Conservation (phyloP, 176 grass and related monocot species). For the Hordeum marinum region DNA sequence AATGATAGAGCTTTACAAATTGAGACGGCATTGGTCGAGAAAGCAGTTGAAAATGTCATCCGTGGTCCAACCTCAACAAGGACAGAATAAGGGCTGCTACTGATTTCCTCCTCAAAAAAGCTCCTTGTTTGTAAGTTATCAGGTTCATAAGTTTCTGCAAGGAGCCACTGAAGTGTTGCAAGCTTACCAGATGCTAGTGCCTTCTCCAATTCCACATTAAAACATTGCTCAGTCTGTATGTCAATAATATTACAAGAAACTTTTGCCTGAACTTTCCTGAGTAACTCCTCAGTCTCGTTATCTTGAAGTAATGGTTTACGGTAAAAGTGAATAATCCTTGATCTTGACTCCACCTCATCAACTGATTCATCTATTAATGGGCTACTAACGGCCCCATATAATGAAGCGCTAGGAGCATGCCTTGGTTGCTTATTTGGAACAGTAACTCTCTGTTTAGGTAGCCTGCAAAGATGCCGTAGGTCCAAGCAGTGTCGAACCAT, state of each 20-base stretch:
- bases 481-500: constrained; percentile 32
- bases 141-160: constrained; percentile 80
- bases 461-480: constrained; percentile 19
- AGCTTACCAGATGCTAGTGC: constrained; percentile 49
- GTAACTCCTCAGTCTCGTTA: constrained; percentile 48
- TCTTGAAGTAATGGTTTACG: constrained; percentile 72
- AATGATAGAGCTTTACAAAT: constrained; percentile 73
- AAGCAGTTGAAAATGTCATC: constrained; percentile 89
- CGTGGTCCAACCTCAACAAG: constrained; percentile 80
- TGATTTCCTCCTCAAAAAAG: constrained; percentile 58
- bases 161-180: constrained; percentile 67
- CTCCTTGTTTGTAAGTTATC: constrained; percentile 61
- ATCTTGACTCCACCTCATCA: neutral
- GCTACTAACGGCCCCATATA: constrained; percentile 35
- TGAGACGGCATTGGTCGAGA: constrained; percentile 80
- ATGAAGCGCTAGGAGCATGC: constrained; percentile 18
- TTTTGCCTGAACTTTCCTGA: constrained; percentile 65
- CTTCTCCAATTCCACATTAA: constrained; percentile 61
- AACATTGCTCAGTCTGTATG: constrained; percentile 77
- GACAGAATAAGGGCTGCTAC: constrained; percentile 22
- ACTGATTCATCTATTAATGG: constrained; percentile 33
- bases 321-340: constrained; percentile 66
- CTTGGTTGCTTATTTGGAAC: neutral
- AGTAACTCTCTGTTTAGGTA: constrained; percentile 31
- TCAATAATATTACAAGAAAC: constrained; percentile 54